Conservation (phyloP, 106 monocot species). For the Dendrobium nobile region DNA sequence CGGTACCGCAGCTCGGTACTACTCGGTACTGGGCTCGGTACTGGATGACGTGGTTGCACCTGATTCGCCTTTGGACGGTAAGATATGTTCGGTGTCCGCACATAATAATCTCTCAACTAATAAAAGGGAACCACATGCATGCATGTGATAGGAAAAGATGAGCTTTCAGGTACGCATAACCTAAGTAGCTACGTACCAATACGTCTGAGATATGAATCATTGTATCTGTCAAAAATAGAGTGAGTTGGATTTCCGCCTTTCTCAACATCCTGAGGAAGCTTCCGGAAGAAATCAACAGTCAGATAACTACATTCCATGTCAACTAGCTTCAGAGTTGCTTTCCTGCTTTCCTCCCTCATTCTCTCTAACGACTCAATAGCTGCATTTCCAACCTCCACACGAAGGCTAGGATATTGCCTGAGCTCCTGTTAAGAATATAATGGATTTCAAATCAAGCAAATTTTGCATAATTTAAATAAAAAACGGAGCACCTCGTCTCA, state of each 20-base stretch:
- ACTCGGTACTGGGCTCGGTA: no score
- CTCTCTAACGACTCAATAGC: conserved; percentile 55
- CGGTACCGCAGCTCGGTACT: no score
- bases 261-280: conserved; percentile 76
- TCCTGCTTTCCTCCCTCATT: conserved; percentile 68
- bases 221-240: conserved; percentile 28
- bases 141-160: background rate
- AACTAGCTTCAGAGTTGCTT: conserved; percentile 67
- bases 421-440: conserved; percentile 38
- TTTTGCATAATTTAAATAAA: background rate
- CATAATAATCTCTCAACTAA: no score
- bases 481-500: background rate
- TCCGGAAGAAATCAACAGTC: conserved; percentile 85
- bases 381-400: conserved; percentile 71
- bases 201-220: conserved; percentile 42
- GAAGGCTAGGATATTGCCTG: conserved; percentile 71
- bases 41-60: no score
- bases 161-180: background rate
- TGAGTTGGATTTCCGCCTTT: conserved; percentile 36
- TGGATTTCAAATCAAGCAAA: background rate
- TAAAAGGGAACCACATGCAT: background rate
- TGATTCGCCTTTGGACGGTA: no score
- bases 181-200: conserved; percentile 1
- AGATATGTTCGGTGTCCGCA: no score
- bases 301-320: conserved; percentile 80